Percentiles rank a stretch among this genome's conserved stretches.
Evolutionary conservation across 345 rosid species (phyloP).

Genomic region (Euphorbia tirucalli): DNA sequence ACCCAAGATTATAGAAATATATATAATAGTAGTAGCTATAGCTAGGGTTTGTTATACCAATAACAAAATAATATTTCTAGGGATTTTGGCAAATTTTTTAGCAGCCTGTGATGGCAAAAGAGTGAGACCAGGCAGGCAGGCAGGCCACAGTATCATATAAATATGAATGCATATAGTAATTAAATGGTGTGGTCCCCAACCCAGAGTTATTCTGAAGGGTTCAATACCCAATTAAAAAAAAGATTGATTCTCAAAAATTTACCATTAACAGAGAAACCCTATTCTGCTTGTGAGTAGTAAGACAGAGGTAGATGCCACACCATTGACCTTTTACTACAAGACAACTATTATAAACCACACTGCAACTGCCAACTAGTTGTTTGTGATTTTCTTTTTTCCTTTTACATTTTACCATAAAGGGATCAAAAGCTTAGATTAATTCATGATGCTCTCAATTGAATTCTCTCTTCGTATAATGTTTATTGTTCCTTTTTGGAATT

Average conservation of each 20-base stretch:
- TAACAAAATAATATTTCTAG: background rate
- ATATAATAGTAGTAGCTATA: background rate
- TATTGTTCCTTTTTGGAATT: too few species aligned
- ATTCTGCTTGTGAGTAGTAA: background rate
- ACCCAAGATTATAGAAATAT: background rate
- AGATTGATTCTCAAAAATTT: background rate
- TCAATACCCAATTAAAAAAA: background rate
- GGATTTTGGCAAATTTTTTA: background rate
- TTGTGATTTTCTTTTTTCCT: too few species aligned
- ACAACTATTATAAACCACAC: too few species aligned
- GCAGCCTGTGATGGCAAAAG: background rate
- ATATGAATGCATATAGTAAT: background rate
- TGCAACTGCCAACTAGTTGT: too few species aligned
- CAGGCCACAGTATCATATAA: constrained; percentile 10
- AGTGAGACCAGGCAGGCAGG: constrained; percentile 14
- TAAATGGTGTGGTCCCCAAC: constrained; percentile 22
- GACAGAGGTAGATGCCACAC: background rate
- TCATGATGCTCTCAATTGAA: too few species aligned
- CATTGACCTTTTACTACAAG: background rate
- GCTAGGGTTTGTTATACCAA: constrained; percentile 15
- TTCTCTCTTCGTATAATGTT: too few species aligned
- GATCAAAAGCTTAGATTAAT: too few species aligned
- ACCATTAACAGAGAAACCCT: background rate
- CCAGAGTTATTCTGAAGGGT: too few species aligned
- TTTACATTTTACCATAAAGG: too few species aligned